phyloP scores from a whole-genome alignment of 169 alveolate species.

The Plasmodium gallinaceum region DNA sequence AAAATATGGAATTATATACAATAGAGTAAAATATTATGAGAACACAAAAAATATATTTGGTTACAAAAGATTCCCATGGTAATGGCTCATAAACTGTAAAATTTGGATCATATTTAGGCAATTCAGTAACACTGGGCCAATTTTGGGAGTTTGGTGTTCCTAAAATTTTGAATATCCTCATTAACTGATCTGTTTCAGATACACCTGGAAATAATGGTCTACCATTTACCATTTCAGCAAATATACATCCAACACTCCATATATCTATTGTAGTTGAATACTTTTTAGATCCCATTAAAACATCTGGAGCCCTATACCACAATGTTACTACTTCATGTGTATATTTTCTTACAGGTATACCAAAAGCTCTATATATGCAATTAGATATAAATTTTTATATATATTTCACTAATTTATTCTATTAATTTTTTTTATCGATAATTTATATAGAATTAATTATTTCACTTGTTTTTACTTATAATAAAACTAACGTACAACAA shows the following conservation, averaged over 20 bases:
- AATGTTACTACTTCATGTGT: conserved; percentile 99
- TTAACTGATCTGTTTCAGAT: conserved; percentile 97
- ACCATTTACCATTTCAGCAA: conserved; percentile 98
- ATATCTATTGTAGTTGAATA: conserved; percentile 99
- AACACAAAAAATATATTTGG: not conserved
- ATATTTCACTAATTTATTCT: too few species aligned
- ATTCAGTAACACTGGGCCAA: conserved; percentile 95
- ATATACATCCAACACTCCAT: conserved; percentile 98
- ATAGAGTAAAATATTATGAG: not conserved
- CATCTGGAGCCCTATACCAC: conserved; percentile 99
- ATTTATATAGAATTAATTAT: not conserved
- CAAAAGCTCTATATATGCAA: conserved; percentile 93
- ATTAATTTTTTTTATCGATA: not conserved
- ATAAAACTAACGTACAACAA: not conserved
- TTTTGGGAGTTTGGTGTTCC: conserved; percentile 96
- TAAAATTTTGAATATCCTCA: conserved; percentile 95
- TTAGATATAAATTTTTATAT: not conserved
- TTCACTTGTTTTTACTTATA: not conserved
- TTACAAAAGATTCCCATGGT: conserved; percentile 85
- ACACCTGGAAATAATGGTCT: conserved; percentile 97
- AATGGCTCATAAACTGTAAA: conserved; percentile 80
- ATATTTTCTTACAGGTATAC: conserved; percentile 97
- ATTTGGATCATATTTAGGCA: conserved; percentile 94
- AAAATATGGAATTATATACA: not conserved
- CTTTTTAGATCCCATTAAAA: conserved; percentile 97